phyloP scores from a whole-genome alignment of 2,329 filamentous ascomycete genomes.

The Aspergillus terreus region DNA sequence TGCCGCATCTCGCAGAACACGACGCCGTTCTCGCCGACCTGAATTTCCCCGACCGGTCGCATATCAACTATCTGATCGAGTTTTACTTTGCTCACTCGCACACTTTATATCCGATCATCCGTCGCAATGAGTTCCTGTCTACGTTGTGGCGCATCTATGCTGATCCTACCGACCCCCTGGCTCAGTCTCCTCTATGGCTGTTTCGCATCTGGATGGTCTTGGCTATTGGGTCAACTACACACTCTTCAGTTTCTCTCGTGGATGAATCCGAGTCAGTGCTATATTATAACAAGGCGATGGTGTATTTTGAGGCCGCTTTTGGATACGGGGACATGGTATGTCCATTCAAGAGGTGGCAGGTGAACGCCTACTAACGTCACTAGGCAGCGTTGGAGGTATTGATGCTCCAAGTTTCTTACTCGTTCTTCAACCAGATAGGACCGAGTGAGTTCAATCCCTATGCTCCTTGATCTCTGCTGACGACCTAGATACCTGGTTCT shows the following conservation, averaged over 20 bases:
- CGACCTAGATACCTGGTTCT: slow-evolving; percentile 43
- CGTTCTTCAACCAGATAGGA: slow-evolving; percentile 47
- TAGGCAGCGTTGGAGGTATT: slow-evolving; percentile 44
- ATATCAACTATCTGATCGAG: slow-evolving; percentile 32
- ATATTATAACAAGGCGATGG: slow-evolving; percentile 45
- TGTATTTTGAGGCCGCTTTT: slow-evolving; percentile 39
- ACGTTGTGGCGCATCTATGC: slow-evolving; percentile 29
- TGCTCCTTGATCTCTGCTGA: neutral
- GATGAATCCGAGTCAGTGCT: slow-evolving; percentile 43
- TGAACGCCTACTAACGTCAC: neutral
- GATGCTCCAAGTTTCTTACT: slow-evolving; percentile 48
- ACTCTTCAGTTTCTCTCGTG: slow-evolving; percentile 41
- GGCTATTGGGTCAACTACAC: slow-evolving; percentile 46
- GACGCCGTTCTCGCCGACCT: slow-evolving; percentile 8
- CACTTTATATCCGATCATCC: slow-evolving; percentile 46
- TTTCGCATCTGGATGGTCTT: slow-evolving; percentile 50
- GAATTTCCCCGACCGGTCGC: slow-evolving; percentile 16
- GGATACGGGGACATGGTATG: slow-evolving; percentile 39
- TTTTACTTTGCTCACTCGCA: slow-evolving; percentile 49
- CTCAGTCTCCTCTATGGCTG: slow-evolving; percentile 31
- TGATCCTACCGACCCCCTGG: slow-evolving; percentile 25
- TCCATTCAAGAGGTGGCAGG: neutral
- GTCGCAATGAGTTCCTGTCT: slow-evolving; percentile 31
- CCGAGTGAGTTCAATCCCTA: slow-evolving; percentile 34
- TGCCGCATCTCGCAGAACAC: slow-evolving; percentile 2